A percentile compares a stretch with the other conserved stretches of the same genome.
Conservation (phyloP, 768 basidiomycete species). For the Ramaria rubella region DNA sequence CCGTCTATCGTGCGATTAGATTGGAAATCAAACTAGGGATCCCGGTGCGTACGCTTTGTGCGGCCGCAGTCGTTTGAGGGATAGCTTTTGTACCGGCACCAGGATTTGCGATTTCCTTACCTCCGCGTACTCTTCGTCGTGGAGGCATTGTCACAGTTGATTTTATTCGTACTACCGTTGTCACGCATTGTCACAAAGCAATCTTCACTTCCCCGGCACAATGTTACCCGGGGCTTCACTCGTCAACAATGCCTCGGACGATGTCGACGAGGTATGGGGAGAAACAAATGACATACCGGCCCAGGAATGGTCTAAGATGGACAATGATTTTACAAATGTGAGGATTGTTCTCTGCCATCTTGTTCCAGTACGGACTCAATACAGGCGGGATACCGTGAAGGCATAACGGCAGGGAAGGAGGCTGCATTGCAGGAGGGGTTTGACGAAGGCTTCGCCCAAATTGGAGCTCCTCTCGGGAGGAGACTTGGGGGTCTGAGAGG, state of each 20-base stretch:
- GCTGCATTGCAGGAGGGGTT: constrained; percentile 84
- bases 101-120: not conserved
- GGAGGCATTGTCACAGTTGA: constrained; percentile 3
- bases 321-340: constrained; percentile 68
- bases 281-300: not conserved
- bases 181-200: not conserved
- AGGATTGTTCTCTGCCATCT: constrained; percentile 11
- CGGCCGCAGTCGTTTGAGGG: not conserved
- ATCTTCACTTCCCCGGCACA: not conserved
- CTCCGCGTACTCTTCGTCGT: not conserved
- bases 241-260: not conserved
- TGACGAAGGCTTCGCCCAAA: constrained; percentile 69
- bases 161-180: not conserved
- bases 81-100: not conserved
- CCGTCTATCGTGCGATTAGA: too few species aligned
- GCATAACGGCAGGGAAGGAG: constrained; percentile 90
- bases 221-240: not conserved
- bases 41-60: not conserved
- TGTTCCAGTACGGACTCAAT: constrained; percentile 1
- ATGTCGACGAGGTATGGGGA: constrained; percentile 3
- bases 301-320: constrained; percentile 62
- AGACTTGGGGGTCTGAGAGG: constrained; percentile 78
- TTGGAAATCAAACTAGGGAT: too few species aligned
- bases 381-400: constrained; percentile 94
- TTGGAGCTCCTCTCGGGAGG: constrained; percentile 69